phyloP scores from a whole-genome alignment of 768 basidiomycete species.

The Tephrocybe sp. region DNA sequence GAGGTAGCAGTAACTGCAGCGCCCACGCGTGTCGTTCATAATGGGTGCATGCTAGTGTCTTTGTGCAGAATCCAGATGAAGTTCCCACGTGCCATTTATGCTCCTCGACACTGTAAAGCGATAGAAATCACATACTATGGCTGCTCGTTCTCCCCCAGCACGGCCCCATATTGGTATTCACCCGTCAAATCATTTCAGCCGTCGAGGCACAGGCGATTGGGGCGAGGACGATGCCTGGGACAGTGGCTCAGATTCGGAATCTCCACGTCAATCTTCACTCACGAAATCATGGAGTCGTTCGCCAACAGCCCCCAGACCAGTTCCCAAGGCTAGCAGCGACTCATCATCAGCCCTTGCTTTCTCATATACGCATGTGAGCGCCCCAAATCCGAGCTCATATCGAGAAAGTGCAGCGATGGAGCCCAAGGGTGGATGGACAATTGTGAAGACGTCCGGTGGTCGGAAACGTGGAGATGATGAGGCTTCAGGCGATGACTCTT shows the following conservation, averaged over 20 bases:
- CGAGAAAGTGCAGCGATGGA: slow-evolving; percentile 40
- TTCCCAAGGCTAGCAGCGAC: slow-evolving; percentile 45
- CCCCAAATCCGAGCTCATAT: slow-evolving; percentile 76
- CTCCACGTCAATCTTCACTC: slow-evolving; percentile 54
- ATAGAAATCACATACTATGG: slow-evolving; percentile 30
- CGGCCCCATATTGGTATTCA: slow-evolving; percentile 72
- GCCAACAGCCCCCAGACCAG: slow-evolving; percentile 52
- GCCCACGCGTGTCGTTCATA: slow-evolving; percentile 10
- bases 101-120: background rate
- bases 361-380: slow-evolving; percentile 79
- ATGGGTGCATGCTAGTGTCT: too few species aligned
- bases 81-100: slow-evolving; percentile 21
- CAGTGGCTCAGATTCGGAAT: slow-evolving; percentile 78
- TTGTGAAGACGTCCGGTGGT: slow-evolving; percentile 49
- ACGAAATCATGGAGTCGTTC: slow-evolving; percentile 44
- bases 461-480: slow-evolving; percentile 20
- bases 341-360: slow-evolving; percentile 71
- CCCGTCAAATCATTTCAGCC: slow-evolving; percentile 43
- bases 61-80: too few species aligned
- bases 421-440: slow-evolving; percentile 74
- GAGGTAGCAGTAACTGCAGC: slow-evolving; percentile 6
- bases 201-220: slow-evolving; percentile 52
- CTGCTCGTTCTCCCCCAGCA: slow-evolving; percentile 67
- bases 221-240: slow-evolving; percentile 91
- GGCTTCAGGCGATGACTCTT: slow-evolving; percentile 13